These are phyloP conservation scores for Gossypium gossypioides DNA, from an alignment of 441 rosid species.

Conservation along the genomic window DNA sequence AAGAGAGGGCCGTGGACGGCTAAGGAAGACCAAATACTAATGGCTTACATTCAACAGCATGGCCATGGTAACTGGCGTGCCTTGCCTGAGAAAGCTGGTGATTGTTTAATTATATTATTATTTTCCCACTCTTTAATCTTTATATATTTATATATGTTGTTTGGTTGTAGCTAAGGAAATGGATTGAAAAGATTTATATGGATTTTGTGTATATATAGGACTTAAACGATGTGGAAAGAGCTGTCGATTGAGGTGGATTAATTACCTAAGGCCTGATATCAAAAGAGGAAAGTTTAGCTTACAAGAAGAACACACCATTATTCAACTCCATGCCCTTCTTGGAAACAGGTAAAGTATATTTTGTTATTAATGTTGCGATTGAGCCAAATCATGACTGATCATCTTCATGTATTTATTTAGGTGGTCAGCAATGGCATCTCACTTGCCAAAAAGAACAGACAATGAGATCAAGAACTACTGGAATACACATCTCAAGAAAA, in stretches of 20 bases:
- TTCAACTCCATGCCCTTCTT: slow-evolving; percentile 45
- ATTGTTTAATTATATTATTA: not conserved
- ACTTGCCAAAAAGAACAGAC: slow-evolving; percentile 40
- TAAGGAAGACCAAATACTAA: slow-evolving; percentile 24
- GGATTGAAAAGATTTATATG: not conserved
- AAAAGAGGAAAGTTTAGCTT: slow-evolving; percentile 42
- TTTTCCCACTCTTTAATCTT: not conserved
- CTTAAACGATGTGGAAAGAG: slow-evolving; percentile 48
- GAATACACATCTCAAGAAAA: slow-evolving; percentile 47
- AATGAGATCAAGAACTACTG: slow-evolving; percentile 49
- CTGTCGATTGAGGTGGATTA: slow-evolving; percentile 42
- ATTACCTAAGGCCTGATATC: slow-evolving; percentile 40
- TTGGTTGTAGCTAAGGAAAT: not conserved
- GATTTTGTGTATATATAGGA: slow-evolving; percentile 14
- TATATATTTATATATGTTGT: not conserved
- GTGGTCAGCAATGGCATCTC: slow-evolving; percentile 43
- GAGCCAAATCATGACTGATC: too few species aligned
- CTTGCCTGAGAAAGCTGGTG: slow-evolving; percentile 42
- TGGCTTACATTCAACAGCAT: slow-evolving; percentile 30
- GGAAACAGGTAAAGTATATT: slow-evolving; percentile 31
- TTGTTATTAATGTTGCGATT: too few species aligned
- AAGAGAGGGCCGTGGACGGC: slow-evolving; percentile 42
- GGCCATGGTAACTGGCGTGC: slow-evolving; percentile 46
- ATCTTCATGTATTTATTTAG: slow-evolving; percentile 12
- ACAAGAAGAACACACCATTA: slow-evolving; percentile 40